Conservation (phyloP, 164 flowering plant species). For the Magnolia sinica region DNA sequence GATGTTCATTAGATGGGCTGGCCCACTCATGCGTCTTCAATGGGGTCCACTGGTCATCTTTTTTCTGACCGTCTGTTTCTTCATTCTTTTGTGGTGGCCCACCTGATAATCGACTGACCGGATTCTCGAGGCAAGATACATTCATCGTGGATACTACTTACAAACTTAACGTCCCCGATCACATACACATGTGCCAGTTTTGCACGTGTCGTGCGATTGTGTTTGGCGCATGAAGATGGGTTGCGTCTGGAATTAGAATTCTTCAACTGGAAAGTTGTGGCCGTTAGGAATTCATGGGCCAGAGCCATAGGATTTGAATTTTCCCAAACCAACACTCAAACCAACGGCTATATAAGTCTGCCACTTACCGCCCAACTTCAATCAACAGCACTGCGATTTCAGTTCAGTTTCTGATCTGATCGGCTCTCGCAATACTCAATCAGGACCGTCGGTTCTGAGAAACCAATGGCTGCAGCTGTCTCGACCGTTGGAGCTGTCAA, state of each 20-base stretch:
- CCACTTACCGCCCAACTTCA: neutral
- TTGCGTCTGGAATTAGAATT: neutral
- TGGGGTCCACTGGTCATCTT: too few species aligned
- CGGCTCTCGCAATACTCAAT: neutral
- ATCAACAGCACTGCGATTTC: neutral
- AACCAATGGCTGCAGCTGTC: conserved; percentile 33
- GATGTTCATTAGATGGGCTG: too few species aligned
- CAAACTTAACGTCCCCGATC: neutral
- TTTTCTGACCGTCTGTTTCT: too few species aligned
- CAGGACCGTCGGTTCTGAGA: conserved; percentile 3
- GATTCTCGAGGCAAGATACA: neutral
- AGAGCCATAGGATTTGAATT: neutral
- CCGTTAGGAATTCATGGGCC: neutral
- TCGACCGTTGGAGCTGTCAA: conserved; percentile 43
- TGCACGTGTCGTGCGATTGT: neutral
- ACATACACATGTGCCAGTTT: too few species aligned
- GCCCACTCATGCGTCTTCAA: too few species aligned
- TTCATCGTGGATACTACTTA: neutral
- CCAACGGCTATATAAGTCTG: neutral
- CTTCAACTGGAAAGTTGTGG: neutral
- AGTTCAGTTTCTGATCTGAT: neutral
- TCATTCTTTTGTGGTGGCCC: too few species aligned
- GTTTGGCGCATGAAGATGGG: neutral
- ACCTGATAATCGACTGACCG: too few species aligned
- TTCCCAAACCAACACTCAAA: neutral